A percentile compares a stretch with the other conserved stretches of the same genome.
phyloP scores from a whole-genome alignment of 2,329 filamentous ascomycete species.

The Aspergillus caelatus region DNA sequence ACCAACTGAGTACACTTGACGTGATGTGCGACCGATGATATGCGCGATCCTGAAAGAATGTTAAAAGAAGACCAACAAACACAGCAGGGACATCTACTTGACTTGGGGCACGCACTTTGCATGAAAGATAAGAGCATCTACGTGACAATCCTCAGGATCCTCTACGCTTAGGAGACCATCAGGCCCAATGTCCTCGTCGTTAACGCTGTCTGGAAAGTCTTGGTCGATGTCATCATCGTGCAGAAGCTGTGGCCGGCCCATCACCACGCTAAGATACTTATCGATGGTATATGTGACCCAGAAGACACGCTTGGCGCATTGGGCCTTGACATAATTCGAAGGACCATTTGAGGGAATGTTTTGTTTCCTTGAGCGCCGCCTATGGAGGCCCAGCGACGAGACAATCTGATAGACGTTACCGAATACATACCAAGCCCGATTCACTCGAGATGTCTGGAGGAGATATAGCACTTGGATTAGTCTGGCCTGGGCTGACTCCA shows the following conservation, averaged over 20 bases:
- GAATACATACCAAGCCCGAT: slow-evolving; percentile 53
- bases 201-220: slow-evolving; percentile 51
- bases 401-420: slow-evolving; percentile 47
- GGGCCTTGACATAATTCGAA: slow-evolving; percentile 25
- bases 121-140: slow-evolving; percentile 47
- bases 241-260: slow-evolving; percentile 59
- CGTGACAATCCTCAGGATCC: slow-evolving; percentile 25
- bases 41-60: slow-evolving; percentile 21
- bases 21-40: slow-evolving; percentile 27
- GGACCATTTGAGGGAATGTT: slow-evolving; percentile 17
- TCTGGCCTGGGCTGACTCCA: slow-evolving; percentile 48
- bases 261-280: slow-evolving; percentile 60
- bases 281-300: slow-evolving; percentile 63
- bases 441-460: slow-evolving; percentile 50
- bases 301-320: slow-evolving; percentile 58
- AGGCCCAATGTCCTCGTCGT: slow-evolving; percentile 56
- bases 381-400: slow-evolving; percentile 29
- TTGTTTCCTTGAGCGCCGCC: slow-evolving; percentile 18
- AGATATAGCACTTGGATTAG: slow-evolving; percentile 50
- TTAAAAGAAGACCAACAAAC: neutral
- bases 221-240: slow-evolving; percentile 65
- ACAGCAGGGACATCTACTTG: neutral
- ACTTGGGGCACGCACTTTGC: slow-evolving; percentile 27
- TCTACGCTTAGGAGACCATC: slow-evolving; percentile 32
- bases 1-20: slow-evolving; percentile 29